Percentiles rank a stretch among this genome's conserved stretches.
Conservation (phyloP, 2,329 filamentous ascomycete species). For the Chaetomiaceae sp. region DNA sequence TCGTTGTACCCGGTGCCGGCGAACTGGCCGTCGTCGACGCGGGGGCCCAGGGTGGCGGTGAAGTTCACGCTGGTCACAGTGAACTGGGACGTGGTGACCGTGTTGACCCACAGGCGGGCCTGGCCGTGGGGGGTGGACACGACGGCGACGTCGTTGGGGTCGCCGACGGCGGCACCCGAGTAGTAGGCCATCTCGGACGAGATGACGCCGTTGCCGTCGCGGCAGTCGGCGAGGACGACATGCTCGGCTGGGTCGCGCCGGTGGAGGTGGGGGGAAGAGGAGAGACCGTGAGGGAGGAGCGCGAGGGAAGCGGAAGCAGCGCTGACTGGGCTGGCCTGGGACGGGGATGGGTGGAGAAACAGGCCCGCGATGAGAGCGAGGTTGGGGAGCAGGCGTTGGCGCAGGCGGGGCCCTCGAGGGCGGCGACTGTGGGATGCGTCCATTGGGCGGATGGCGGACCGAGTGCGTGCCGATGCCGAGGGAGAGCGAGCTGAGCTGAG, state of each 20-base stretch:
- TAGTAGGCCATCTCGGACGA: constrained; percentile 34
- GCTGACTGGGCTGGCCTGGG: background rate
- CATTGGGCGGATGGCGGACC: background rate
- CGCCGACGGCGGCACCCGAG: constrained; percentile 11
- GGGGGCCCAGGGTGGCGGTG: constrained; percentile 26
- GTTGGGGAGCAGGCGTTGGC: constrained; percentile 5
- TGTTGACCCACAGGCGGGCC: constrained; percentile 29
- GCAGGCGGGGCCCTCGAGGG: background rate
- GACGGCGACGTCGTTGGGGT: constrained; percentile 28
- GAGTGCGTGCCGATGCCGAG: background rate
- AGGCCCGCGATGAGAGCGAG: constrained; percentile 8
- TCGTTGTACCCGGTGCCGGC: constrained; percentile 32
- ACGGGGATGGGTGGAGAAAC: background rate
- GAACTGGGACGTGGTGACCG: constrained; percentile 28
- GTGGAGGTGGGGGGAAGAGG: background rate
- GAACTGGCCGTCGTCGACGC: constrained; percentile 28
- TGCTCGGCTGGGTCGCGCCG: constrained; percentile 22
- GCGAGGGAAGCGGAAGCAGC: background rate
- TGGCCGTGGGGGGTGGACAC: constrained; percentile 26
- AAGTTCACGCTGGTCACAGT: constrained; percentile 29
- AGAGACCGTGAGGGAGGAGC: background rate
- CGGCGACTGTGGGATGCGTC: background rate
- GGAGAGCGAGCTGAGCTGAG: too few species aligned
- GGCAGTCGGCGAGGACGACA: constrained; percentile 33
- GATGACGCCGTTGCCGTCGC: constrained; percentile 15